Conservation (phyloP, 139 green algal species). For the Mesotaenium endlicherianum region DNA sequence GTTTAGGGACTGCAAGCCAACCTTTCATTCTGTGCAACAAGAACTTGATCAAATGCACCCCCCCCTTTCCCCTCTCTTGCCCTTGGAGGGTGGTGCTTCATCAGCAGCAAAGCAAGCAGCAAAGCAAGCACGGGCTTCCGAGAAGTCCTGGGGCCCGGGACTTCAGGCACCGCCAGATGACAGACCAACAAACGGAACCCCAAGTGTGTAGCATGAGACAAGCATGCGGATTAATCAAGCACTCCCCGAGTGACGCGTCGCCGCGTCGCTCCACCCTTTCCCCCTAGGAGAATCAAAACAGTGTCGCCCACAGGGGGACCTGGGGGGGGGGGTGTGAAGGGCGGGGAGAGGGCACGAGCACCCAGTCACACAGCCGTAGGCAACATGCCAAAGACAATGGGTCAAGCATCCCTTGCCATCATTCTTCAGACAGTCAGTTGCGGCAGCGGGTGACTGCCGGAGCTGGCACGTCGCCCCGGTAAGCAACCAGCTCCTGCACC, state of each 20-base stretch:
- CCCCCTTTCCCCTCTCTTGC: slow-evolving; percentile 8
- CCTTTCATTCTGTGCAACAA: slow-evolving; percentile 17
- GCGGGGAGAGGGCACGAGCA: too few relatives aligned
- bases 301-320: too few relatives aligned
- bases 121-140: not conserved
- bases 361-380: too few relatives aligned
- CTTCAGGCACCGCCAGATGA: not conserved
- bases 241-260: not conserved
- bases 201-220: not conserved
- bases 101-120: not conserved
- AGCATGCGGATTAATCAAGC: not conserved
- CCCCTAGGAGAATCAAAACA: too few relatives aligned
- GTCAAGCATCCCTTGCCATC: too few relatives aligned
- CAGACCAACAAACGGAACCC: not conserved
- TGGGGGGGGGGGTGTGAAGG: too few relatives aligned
- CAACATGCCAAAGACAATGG: too few relatives aligned
- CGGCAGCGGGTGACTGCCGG: too few relatives aligned
- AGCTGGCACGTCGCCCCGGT: too few relatives aligned
- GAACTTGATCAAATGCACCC: not conserved
- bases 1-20: not conserved
- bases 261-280: too few relatives aligned
- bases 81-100: not conserved
- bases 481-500: too few relatives aligned
- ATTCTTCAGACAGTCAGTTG: too few relatives aligned
- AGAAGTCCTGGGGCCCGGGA: not conserved